These are phyloP conservation scores for Durotheca rogersii DNA, from an alignment of 495 filamentous ascomycete species.

Conservation along the genomic window DNA sequence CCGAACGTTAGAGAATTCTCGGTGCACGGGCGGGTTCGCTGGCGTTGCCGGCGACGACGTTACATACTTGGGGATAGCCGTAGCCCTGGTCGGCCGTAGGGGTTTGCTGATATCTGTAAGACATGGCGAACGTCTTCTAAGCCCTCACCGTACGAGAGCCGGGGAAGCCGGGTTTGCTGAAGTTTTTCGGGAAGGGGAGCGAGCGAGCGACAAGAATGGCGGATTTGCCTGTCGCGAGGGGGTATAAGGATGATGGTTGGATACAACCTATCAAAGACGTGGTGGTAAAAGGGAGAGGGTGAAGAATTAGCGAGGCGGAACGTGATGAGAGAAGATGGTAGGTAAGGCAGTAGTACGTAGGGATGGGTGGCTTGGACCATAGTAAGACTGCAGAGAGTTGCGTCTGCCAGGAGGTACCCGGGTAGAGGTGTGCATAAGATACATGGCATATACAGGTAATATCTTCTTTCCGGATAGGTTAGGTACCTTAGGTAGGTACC, in stretches of 20 bases:
- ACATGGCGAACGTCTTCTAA: slow-evolving; percentile 39
- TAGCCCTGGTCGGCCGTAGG: slow-evolving; percentile 51
- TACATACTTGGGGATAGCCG: slow-evolving; percentile 37
- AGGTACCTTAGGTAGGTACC: neutral
- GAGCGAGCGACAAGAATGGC: no score
- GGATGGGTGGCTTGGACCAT: slow-evolving; percentile 21
- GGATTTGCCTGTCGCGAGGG: no score
- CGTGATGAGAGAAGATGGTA: neutral
- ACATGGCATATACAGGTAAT: neutral
- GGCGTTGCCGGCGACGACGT: neutral
- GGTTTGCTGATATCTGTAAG: slow-evolving; percentile 47
- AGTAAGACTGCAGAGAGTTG: no score
- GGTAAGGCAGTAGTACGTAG: neutral
- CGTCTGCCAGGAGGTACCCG: neutral
- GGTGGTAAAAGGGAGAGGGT: slow-evolving; percentile 11
- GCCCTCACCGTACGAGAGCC: slow-evolving; percentile 14
- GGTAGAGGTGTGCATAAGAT: neutral
- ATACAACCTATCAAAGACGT: slow-evolving; percentile 18
- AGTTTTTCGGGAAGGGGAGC: neutral
- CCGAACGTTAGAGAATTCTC: slow-evolving; percentile 3
- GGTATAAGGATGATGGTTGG: slow-evolving; percentile 6
- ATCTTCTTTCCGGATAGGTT: no score
- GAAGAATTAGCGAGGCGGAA: slow-evolving; percentile 13
- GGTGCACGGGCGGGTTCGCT: neutral
- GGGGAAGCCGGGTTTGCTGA: slow-evolving; percentile 5